These are phyloP conservation scores for Huiozyma naganishii DNA, from an alignment of 805 yeast genomes.

Conservation along the genomic window DNA sequence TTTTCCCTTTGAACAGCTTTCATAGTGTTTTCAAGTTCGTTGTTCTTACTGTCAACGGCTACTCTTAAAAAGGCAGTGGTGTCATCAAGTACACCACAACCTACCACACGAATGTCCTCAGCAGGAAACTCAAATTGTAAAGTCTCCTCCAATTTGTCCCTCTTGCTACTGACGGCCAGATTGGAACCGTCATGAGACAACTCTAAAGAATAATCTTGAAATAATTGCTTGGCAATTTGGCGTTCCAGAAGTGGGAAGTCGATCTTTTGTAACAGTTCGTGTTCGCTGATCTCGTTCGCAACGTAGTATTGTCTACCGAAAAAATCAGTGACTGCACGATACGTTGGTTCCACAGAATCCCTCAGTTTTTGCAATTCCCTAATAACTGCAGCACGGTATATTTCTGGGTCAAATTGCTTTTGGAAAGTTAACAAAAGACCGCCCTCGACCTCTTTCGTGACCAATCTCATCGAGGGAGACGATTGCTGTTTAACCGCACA, in stretches of 20 bases:
- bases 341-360: constrained; percentile 11
- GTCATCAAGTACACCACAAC: constrained; percentile 17
- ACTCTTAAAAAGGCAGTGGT: constrained; percentile 12
- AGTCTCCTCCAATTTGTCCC: constrained; percentile 13
- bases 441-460: neutral
- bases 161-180: constrained; percentile 13
- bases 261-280: constrained; percentile 11
- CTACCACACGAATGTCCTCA: constrained; percentile 16
- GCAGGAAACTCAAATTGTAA: constrained; percentile 13
- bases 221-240: constrained; percentile 16
- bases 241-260: constrained; percentile 13
- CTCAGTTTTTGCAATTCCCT: constrained; percentile 7
- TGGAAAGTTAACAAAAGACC: constrained; percentile 10
- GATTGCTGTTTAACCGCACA: neutral
- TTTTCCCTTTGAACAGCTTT: neutral
- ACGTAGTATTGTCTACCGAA: constrained; percentile 24
- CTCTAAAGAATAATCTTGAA: constrained; percentile 21
- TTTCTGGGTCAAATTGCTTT: constrained; percentile 12
- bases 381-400: constrained; percentile 12
- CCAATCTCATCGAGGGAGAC: neutral
- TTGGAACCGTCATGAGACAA: constrained; percentile 18
- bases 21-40: neutral
- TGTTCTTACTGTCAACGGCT: constrained; percentile 1
- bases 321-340: constrained; percentile 15
- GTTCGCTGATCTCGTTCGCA: constrained; percentile 18